Evolutionary conservation across 2,329 filamentous ascomycete genomes (phyloP).

Genomic region (Penicillium sp.): DNA sequence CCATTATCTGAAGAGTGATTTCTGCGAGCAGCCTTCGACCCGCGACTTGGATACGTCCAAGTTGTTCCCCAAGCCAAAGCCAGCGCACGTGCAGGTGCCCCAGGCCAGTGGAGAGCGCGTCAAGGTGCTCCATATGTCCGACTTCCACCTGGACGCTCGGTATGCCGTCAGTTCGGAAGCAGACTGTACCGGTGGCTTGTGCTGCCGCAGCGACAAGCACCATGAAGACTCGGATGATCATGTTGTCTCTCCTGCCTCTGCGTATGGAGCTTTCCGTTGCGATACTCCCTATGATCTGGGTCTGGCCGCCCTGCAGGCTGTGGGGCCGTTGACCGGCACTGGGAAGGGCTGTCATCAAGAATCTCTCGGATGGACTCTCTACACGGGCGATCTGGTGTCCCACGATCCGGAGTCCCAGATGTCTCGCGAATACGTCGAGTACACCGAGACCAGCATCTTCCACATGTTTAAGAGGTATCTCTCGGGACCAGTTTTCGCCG

Average conservation of each 20-base stretch:
- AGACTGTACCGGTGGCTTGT: slow-evolving; percentile 55
- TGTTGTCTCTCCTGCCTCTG: slow-evolving; percentile 51
- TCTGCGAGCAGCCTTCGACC: slow-evolving; percentile 52
- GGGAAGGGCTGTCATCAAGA: slow-evolving; percentile 43
- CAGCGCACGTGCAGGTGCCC: slow-evolving; percentile 47
- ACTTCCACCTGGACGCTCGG: slow-evolving; percentile 59
- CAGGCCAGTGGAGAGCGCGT: slow-evolving; percentile 55
- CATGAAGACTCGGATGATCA: slow-evolving; percentile 39
- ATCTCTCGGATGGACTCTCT: slow-evolving; percentile 57
- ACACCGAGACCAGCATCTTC: slow-evolving; percentile 56
- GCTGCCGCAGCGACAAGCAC: slow-evolving; percentile 52
- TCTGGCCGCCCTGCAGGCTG: slow-evolving; percentile 58
- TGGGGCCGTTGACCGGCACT: slow-evolving; percentile 59
- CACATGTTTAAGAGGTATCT: slow-evolving; percentile 60
- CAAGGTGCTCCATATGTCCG: slow-evolving; percentile 59
- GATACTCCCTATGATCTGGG: slow-evolving; percentile 62
- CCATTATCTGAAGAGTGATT: slow-evolving; percentile 50
- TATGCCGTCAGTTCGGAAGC: slow-evolving; percentile 57
- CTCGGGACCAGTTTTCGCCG: slow-evolving; percentile 58
- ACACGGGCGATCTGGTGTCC: slow-evolving; percentile 60
- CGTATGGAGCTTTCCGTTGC: slow-evolving; percentile 59
- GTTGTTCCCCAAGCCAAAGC: slow-evolving; percentile 59
- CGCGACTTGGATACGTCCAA: slow-evolving; percentile 48
- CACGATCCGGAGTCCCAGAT: slow-evolving; percentile 57
- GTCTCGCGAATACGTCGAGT: slow-evolving; percentile 56